Base-by-base conservation (phyloP, 805 yeast species). In the Kluyveromyces siamensis region DNA sequence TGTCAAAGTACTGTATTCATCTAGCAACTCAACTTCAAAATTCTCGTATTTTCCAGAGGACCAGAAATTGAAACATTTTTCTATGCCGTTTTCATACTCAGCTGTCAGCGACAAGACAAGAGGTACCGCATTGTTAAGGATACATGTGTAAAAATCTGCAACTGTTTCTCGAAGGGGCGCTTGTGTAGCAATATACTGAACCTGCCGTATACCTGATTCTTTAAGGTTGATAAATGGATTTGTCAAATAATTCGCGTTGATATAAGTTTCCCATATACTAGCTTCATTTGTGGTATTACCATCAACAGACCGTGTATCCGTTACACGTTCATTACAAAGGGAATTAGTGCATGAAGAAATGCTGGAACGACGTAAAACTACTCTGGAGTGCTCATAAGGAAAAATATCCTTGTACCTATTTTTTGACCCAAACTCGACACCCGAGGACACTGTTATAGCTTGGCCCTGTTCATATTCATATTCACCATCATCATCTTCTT, bases 21-120 rank as follows among this genome's bases (percentile, higher is more conserved):
- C 48, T 46, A 55, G 21, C 59, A 65, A 37, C 44, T 51, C 57
- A 19, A 62, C 60, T 36, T 47, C 44, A 30, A 60, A 59, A 21
- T 62, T 65, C 48, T 62, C 57, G 60, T 80, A 81, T 1, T 59
- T 58, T 4, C 87, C 87, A 4, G 80, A 64, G 19, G 68, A 65
- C 97, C 98, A 93, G 66, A 79, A 91, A 36, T 87, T 78, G 37
- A 78, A 77, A 67, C 97, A 91, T 67, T 91, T 90, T 56, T 80
- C 84, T 37, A 85, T 75, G 2, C 85, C 83, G 55, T 83, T 81
- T 63, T 91, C 97, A 52, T 68, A 70, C 55, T 84, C 86, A 25
- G 81, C 81, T 2, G 96, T 85, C 54, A 88, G 73, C 39, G 95
- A 82, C 6, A 91, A 66, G 27, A 91, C 78, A 3, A 91, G 62